Conservation (phyloP, 1,139 yeast species). For the Pichia norvegensis region DNA sequence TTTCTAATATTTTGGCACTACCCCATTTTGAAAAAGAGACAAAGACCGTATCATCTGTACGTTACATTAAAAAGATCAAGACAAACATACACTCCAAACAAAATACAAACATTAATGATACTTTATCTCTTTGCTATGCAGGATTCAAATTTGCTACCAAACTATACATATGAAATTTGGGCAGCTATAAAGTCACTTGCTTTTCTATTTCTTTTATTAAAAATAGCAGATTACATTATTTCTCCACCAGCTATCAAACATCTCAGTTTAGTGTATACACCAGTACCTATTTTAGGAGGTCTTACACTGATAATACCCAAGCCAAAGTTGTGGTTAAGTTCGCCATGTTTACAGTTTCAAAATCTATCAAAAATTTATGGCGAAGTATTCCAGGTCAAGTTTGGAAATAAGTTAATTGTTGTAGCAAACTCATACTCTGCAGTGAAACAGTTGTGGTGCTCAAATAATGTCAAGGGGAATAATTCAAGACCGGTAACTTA, state of each 20-base stretch:
- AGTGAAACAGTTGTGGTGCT: slow-evolving; percentile 45
- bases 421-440: slow-evolving; percentile 59
- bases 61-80: neutral
- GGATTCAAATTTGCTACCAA: neutral
- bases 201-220: neutral
- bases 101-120: too few relatives aligned
- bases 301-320: slow-evolving; percentile 21
- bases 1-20: too few relatives aligned
- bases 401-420: slow-evolving; percentile 50
- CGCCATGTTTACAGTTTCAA: slow-evolving; percentile 44
- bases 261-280: slow-evolving; percentile 16
- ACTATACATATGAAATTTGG: too few relatives aligned
- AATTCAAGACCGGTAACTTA: slow-evolving; percentile 61
- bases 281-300: slow-evolving; percentile 24
- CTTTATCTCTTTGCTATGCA: neutral
- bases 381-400: slow-evolving; percentile 51
- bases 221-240: neutral
- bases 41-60: too few relatives aligned
- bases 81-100: neutral
- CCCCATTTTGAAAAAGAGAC: too few relatives aligned
- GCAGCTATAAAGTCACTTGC: neutral
- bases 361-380: slow-evolving; percentile 42
- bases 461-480: slow-evolving; percentile 42
- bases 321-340: slow-evolving; percentile 13
- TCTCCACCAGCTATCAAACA: slow-evolving; percentile 19